Evolutionary conservation across 2,329 filamentous ascomycete species (phyloP).

Genomic region (Sporothrix euskadiensis): DNA sequence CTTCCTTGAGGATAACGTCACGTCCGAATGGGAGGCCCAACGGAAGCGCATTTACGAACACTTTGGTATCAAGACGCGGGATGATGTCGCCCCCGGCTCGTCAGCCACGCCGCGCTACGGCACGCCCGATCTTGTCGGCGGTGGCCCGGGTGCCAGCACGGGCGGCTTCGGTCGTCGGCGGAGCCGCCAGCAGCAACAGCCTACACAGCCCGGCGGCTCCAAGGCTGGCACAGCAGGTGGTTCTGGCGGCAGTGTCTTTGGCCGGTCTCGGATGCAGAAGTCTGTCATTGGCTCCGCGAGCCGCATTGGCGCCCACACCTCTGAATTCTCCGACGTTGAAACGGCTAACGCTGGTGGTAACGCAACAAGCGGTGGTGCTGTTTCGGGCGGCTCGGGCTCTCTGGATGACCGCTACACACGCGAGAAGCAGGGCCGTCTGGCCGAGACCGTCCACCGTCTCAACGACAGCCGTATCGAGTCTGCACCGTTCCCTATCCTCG

Average conservation of each 20-base stretch:
- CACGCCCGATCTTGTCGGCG: conserved; percentile 33
- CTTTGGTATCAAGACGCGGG: conserved; percentile 76
- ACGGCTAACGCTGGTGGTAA: conserved; percentile 45
- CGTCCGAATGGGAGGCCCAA: conserved; percentile 94
- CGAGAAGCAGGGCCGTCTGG: conserved; percentile 81
- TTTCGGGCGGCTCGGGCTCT: conserved; percentile 51
- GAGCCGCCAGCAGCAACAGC: conserved; percentile 42
- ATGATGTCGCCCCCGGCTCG: conserved; percentile 43
- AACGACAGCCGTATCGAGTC: conserved; percentile 71
- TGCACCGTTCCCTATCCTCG: conserved; percentile 68
- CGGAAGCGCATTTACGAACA: conserved; percentile 92
- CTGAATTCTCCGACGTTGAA: conserved; percentile 69
- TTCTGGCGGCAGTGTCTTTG: conserved; percentile 58
- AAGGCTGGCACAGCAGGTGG: conserved; percentile 35
- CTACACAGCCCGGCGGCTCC: conserved; percentile 35
- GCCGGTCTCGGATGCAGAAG: conserved; percentile 68
- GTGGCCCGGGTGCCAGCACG: conserved; percentile 44
- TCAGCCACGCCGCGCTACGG: conserved; percentile 28
- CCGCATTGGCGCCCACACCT: conserved; percentile 63
- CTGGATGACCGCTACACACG: conserved; percentile 74
- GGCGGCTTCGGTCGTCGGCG: conserved; percentile 57
- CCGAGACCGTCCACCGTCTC: conserved; percentile 74
- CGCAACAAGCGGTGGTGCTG: conserved; percentile 31
- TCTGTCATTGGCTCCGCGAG: conserved; percentile 85
- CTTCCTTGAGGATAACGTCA: conserved; percentile 91